These are phyloP conservation scores for Umbelopsis isabellina DNA, from an alignment of 192 early-diverging fungal genomes.

Conservation along the genomic window DNA sequence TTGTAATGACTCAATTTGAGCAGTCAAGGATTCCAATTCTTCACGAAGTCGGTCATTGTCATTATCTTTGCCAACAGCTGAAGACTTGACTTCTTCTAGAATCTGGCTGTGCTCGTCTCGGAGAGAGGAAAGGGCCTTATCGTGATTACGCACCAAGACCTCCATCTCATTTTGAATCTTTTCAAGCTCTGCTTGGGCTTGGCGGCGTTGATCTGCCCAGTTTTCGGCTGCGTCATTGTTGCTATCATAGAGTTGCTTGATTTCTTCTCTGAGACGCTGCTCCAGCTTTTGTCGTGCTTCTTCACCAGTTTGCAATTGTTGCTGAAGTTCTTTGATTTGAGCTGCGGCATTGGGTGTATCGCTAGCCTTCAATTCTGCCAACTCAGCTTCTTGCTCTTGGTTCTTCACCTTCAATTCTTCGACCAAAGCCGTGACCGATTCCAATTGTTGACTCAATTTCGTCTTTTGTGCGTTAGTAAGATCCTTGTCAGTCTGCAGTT, in stretches of 20 bases:
- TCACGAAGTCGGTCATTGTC: conserved; percentile 9
- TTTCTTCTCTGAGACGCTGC: conserved; percentile 6
- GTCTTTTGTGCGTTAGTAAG: neutral
- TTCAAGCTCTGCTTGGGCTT: conserved; percentile 12
- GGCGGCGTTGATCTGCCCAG: conserved; percentile 9
- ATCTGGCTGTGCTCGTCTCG: neutral
- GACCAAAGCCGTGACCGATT: neutral
- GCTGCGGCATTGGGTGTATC: neutral
- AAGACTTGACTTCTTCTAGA: neutral
- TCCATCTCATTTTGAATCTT: conserved; percentile 6
- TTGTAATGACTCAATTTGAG: conserved; percentile 13
- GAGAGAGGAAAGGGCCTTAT: neutral
- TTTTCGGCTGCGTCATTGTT: conserved; percentile 16
- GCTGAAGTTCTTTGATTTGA: conserved; percentile 18
- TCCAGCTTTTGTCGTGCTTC: neutral
- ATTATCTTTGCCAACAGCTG: conserved; percentile 4
- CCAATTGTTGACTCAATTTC: neutral
- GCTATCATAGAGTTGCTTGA: neutral
- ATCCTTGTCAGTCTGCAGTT: neutral
- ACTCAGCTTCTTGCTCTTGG: conserved; percentile 1
- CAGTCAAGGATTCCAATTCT: conserved; percentile 1
- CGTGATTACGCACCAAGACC: neutral
- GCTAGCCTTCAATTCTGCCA: neutral
- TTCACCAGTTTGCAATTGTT: neutral
- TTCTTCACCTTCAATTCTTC: neutral